Base-by-base conservation (phyloP, 2,329 filamentous ascomycete species). In the Pseudogymnoascus sp. region DNA sequence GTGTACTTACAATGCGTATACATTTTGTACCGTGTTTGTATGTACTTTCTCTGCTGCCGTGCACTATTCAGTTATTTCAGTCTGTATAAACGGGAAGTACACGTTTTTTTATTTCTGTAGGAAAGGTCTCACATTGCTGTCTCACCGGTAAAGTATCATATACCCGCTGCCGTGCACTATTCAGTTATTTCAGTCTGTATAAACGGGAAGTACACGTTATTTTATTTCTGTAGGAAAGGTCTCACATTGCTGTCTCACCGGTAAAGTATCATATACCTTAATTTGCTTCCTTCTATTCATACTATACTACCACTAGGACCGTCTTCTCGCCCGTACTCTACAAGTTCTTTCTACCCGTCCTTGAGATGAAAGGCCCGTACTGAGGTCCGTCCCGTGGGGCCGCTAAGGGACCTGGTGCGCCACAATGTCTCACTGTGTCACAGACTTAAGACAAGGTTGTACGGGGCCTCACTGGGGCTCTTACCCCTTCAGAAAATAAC, bases 361-460 rank as follows among this genome's bases (percentile, higher is more conserved):
- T 45, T 45, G 41, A 45, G 41, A 45, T 26, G 41, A 45, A 45
- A n/a, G 41, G 21, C 41, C 41, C 41, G 41, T 45, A 6, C 21
- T 45, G 6, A 45, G 41, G 41, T 45, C 41, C 41, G 41, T 45
- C 41, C 41, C 41, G 41, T 45, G 21, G 41, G 14, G 21, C 41
- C 41, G 41, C 41, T 45, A 45, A 45, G 11, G 12, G 21, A 43
- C 21, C 19, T 21, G 21, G 41, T n/a, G 21, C 41, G 41, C 41
- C 41, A 45, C 41, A 45, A 43, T 45, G 41, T 45, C 41, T 45
- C 41, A 45, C 41, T 45, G 41, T 45, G 41, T 45, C 41, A 45
- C 41, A 45, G 41, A 45, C 41, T 45, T 45, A 45, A 45, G 21
- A 45, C 41, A 45, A 45, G 41, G 41, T 45, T 41, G 33, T 33